These are phyloP conservation scores for Penicillium sp. DNA, from an alignment of 2,329 filamentous ascomycete species.

Conservation along the genomic window DNA sequence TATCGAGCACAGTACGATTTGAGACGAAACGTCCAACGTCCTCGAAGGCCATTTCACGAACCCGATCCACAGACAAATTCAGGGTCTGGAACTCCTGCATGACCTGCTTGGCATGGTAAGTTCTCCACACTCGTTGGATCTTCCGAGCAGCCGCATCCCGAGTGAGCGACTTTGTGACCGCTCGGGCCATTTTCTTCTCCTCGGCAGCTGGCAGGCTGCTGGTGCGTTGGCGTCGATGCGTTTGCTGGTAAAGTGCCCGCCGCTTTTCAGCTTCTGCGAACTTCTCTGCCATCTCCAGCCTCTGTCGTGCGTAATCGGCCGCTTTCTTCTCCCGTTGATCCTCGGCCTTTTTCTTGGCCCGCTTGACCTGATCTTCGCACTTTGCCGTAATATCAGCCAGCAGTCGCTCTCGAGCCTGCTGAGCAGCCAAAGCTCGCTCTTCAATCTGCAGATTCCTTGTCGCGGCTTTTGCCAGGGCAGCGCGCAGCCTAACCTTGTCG, in stretches of 20 bases:
- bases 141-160: slow-evolving; percentile 55
- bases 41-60: slow-evolving; percentile 58
- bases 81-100: slow-evolving; percentile 53
- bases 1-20: slow-evolving; percentile 52
- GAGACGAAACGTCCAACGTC: slow-evolving; percentile 58
- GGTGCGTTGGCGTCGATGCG: slow-evolving; percentile 51
- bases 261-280: slow-evolving; percentile 63
- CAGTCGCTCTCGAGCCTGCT: slow-evolving; percentile 63
- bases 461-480: slow-evolving; percentile 61
- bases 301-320: slow-evolving; percentile 59
- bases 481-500: slow-evolving; percentile 64
- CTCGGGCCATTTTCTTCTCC: slow-evolving; percentile 42
- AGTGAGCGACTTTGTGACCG: slow-evolving; percentile 42
- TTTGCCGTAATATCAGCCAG: slow-evolving; percentile 64
- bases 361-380: slow-evolving; percentile 65
- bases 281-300: slow-evolving; percentile 64
- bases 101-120: slow-evolving; percentile 48
- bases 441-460: slow-evolving; percentile 58
- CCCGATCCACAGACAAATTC: slow-evolving; percentile 53
- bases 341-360: slow-evolving; percentile 66
- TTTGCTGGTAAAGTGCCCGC: slow-evolving; percentile 50
- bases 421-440: slow-evolving; percentile 62
- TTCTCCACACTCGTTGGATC: slow-evolving; percentile 60
- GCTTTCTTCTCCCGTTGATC: slow-evolving; percentile 65
- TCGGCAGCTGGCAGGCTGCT: slow-evolving; percentile 50